Evolutionary conservation across 208 protist genomes (phyloP).

Genomic region (Leishmania gerbilli): DNA sequence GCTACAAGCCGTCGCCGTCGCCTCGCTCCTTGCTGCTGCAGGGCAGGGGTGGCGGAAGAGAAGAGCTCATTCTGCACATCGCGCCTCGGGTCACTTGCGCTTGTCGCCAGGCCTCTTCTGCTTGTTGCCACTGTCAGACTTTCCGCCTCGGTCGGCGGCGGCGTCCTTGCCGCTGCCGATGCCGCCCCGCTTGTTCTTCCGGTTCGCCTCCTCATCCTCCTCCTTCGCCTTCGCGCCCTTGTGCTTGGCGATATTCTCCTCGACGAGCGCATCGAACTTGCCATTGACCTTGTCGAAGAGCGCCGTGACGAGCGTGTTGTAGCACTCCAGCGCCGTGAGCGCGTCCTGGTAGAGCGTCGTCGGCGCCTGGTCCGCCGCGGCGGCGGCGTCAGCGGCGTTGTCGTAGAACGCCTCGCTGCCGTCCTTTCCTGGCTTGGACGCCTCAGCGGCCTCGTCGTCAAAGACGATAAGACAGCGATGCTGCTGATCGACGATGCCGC

Average conservation of each 20-base stretch:
- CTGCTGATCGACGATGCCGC: constrained; percentile 92
- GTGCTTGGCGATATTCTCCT: constrained; percentile 77
- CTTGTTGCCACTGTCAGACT: not conserved
- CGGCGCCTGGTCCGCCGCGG: constrained; percentile 14
- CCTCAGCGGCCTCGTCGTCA: constrained; percentile 61
- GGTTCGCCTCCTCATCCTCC: constrained; percentile 22
- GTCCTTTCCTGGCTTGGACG: constrained; percentile 23
- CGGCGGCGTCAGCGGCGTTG: constrained; percentile 43
- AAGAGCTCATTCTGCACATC: not conserved
- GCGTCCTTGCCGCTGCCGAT: not conserved
- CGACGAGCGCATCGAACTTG: constrained; percentile 85
- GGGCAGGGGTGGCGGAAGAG: not conserved
- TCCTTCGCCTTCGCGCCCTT: constrained; percentile 34
- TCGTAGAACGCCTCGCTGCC: constrained; percentile 36
- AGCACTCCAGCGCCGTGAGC: constrained; percentile 62
- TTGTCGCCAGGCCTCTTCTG: not conserved
- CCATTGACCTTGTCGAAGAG: constrained; percentile 88
- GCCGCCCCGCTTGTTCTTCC: constrained; percentile 3
- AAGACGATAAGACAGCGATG: constrained; percentile 93
- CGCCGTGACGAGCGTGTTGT: constrained; percentile 84
- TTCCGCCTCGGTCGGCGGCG: not conserved
- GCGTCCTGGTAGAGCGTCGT: constrained; percentile 84
- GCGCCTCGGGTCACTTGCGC: not conserved
- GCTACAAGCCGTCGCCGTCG: no score
- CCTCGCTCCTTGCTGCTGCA: not conserved